phyloP scores from a whole-genome alignment of 2,329 filamentous ascomycete species.

The Colletotrichum theobromicola region DNA sequence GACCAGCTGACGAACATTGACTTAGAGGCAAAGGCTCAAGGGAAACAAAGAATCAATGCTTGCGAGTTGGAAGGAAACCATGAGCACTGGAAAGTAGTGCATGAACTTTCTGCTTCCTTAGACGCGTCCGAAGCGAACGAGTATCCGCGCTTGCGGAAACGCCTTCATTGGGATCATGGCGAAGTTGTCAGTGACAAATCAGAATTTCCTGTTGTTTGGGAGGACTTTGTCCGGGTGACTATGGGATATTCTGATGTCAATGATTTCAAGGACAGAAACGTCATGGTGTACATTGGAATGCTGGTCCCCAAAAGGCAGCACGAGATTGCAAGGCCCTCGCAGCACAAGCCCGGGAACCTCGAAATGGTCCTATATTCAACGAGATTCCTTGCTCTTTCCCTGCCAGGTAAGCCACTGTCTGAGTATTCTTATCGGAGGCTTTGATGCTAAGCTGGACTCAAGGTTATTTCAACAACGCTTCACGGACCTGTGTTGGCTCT shows the following conservation, averaged over 20 bases:
- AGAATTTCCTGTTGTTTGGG: background rate
- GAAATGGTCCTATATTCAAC: background rate
- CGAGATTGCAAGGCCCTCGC: background rate
- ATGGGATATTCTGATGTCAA: background rate
- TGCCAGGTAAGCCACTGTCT: background rate
- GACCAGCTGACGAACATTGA: background rate
- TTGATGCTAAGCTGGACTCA: background rate
- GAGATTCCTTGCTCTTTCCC: background rate
- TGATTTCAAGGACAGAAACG: background rate
- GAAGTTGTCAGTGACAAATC: background rate
- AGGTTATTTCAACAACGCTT: background rate
- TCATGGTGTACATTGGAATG: background rate
- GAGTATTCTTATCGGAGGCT: background rate
- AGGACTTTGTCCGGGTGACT: background rate
- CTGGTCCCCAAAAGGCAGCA: background rate
- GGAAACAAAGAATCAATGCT: background rate
- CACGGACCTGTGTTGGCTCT: background rate
- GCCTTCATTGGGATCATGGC: background rate
- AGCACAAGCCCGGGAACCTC: background rate
- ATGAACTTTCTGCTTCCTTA: background rate
- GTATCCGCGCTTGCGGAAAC: background rate
- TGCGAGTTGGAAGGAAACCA: too few species aligned
- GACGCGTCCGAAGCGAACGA: background rate
- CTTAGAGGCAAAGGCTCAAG: background rate
- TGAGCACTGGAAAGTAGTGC: too few species aligned